Evolutionary conservation across 306 rosid genomes (phyloP).

Genomic region (Ochetophila trinervis): DNA sequence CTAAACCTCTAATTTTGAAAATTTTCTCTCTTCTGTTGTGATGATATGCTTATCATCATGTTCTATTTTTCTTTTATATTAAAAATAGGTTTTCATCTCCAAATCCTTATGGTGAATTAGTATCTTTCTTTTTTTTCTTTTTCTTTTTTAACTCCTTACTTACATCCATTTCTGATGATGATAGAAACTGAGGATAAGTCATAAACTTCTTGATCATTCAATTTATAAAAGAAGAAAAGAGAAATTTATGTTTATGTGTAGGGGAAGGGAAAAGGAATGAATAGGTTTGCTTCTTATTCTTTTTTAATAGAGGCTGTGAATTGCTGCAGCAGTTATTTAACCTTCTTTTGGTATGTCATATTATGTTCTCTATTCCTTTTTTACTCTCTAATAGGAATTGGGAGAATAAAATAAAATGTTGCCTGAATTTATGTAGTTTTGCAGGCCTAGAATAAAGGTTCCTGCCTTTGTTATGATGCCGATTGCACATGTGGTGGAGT

Average conservation of each 20-base stretch:
- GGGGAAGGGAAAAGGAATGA: too few species aligned
- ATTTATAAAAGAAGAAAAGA: too few species aligned
- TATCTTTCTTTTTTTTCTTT: too few species aligned
- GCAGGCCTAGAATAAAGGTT: slow-evolving; percentile 89
- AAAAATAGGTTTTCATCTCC: too few species aligned
- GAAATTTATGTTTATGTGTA: too few species aligned
- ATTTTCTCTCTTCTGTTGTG: not conserved
- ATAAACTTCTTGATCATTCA: too few species aligned
- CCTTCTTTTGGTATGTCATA: too few species aligned
- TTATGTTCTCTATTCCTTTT: not conserved
- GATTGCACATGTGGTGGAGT: slow-evolving; percentile 81
- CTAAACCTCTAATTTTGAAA: not conserved
- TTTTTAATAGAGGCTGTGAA: not conserved
- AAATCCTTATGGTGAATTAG: too few species aligned
- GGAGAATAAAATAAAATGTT: slow-evolving; percentile 4
- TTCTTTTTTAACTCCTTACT: not conserved
- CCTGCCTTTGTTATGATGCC: slow-evolving; percentile 82
- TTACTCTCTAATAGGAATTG: not conserved
- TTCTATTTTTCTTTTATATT: too few species aligned
- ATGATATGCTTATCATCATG: not conserved
- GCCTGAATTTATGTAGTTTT: slow-evolving; percentile 40
- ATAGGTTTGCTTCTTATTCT: too few species aligned
- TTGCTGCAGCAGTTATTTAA: not conserved
- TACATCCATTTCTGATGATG: not conserved
- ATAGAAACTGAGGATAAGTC: too few species aligned